These are phyloP conservation scores for Atkinsonella texensis DNA, from an alignment of 2,329 filamentous ascomycete species.

Conservation along the genomic window DNA sequence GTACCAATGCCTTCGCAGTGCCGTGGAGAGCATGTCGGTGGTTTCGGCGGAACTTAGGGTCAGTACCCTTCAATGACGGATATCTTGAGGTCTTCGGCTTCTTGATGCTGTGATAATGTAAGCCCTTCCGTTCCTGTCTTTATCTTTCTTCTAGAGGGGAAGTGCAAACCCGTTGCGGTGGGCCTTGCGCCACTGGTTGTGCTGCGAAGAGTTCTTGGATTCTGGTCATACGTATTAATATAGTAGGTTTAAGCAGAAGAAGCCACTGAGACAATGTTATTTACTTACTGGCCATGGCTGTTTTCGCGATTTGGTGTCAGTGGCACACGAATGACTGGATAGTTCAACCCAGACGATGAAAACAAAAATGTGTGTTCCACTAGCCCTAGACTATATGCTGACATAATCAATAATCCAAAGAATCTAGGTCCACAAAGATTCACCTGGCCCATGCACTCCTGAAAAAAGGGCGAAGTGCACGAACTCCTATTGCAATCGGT, in stretches of 20 bases:
- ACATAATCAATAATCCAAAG: slow-evolving; percentile 3
- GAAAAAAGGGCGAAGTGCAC: no score
- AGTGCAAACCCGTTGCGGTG: slow-evolving; percentile 90
- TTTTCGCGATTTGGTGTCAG: slow-evolving; percentile 2
- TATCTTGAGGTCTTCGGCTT: slow-evolving; percentile 99
- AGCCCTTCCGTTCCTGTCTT: neutral
- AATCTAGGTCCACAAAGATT: no score
- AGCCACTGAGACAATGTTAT: neutral
- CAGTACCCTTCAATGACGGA: slow-evolving; percentile 95
- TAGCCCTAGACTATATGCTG: slow-evolving; percentile 15
- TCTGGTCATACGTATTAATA: slow-evolving; percentile 39
- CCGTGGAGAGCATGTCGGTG: slow-evolving; percentile 99
- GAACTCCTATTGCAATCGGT: no score
- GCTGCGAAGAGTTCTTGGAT: slow-evolving; percentile 99
- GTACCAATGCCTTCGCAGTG: slow-evolving; percentile 93
- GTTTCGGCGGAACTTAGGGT: slow-evolving; percentile 99
- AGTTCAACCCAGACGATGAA: neutral
- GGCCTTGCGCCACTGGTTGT: slow-evolving; percentile 97
- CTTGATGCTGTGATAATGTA: slow-evolving; percentile 69
- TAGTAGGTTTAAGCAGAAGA: neutral
- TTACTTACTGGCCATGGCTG: slow-evolving; percentile 8
- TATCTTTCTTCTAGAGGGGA: neutral
- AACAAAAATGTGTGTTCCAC: slow-evolving; percentile 6
- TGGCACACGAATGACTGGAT: neutral
- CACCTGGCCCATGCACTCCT: neutral